These are phyloP conservation scores for Anthoceros angustus DNA, from an alignment of 225 moss, liverwort and hornwort genomes.

Conservation along the genomic window DNA sequence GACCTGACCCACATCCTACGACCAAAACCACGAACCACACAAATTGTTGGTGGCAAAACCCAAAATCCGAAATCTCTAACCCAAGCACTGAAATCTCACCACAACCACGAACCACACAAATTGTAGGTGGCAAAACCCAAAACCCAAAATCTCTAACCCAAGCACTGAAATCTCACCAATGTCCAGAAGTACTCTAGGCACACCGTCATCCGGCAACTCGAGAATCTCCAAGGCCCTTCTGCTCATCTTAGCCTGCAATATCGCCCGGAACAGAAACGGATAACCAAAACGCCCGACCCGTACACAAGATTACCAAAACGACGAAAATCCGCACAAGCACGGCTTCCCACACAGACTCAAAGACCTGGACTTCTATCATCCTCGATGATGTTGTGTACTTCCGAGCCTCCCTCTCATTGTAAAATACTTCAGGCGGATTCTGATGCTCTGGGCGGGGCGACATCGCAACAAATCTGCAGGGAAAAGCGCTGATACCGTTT, in stretches of 20 bases:
- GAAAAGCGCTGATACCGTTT: too few relatives aligned
- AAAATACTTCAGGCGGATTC: slow-evolving; percentile 90
- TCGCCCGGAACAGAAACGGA: not conserved
- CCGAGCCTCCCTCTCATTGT: slow-evolving; percentile 75
- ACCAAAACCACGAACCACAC: not conserved
- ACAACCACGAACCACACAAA: not conserved
- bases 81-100: not conserved
- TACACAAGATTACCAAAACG: too few relatives aligned
- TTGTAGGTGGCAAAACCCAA: not conserved
- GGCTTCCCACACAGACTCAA: too few relatives aligned
- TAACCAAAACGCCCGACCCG: not conserved
- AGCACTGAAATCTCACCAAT: slow-evolving; percentile 23
- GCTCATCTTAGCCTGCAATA: slow-evolving; percentile 50
- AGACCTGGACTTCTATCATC: slow-evolving; percentile 73
- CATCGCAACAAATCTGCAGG: slow-evolving; percentile 16
- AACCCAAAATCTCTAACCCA: not conserved
- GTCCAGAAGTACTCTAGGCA: slow-evolving; percentile 63
- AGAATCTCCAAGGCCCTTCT: slow-evolving; percentile 86
- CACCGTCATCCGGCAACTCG: slow-evolving; percentile 55
- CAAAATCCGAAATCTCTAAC: not conserved
- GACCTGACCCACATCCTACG: slow-evolving; percentile 77
- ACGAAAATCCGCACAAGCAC: not conserved
- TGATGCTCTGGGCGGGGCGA: slow-evolving; percentile 80
- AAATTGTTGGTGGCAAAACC: not conserved
- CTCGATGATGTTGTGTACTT: slow-evolving; percentile 93